Conservation (phyloP, 2,329 filamentous ascomycete genomes). For the Epichloe baconii region DNA sequence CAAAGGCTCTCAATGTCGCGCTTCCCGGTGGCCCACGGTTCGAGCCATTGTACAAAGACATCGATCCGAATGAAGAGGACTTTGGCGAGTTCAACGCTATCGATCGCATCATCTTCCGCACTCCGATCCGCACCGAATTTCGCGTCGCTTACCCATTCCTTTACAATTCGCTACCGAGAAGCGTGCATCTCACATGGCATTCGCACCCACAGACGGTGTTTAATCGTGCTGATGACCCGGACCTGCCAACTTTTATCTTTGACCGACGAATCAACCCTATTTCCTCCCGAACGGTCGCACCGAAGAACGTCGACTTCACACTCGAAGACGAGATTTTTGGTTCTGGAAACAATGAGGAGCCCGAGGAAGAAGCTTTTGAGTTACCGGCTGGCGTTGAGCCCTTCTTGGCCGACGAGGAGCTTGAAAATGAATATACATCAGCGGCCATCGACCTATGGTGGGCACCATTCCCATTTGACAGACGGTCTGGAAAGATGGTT, state of each 20-base stretch:
- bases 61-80: slow-evolving; percentile 96
- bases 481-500: slow-evolving; percentile 89
- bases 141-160: slow-evolving; percentile 88
- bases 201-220: slow-evolving; percentile 90
- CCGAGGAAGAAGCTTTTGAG: slow-evolving; percentile 72
- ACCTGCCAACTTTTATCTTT: slow-evolving; percentile 92
- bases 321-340: slow-evolving; percentile 95
- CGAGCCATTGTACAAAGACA: slow-evolving; percentile 94
- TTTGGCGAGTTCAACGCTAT: slow-evolving; percentile 99
- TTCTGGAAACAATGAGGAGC: slow-evolving; percentile 55
- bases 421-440: slow-evolving; percentile 80
- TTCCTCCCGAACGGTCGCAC: slow-evolving; percentile 82
- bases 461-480: slow-evolving; percentile 93
- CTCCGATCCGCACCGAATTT: slow-evolving; percentile 89
- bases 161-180: slow-evolving; percentile 91
- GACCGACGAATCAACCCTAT: slow-evolving; percentile 97
- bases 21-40: slow-evolving; percentile 96
- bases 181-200: slow-evolving; percentile 87
- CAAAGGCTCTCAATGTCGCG: slow-evolving; percentile 92
- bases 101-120: slow-evolving; percentile 95
- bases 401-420: slow-evolving; percentile 77
- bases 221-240: slow-evolving; percentile 72
- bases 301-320: slow-evolving; percentile 83
- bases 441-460: slow-evolving; percentile 93
- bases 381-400: slow-evolving; percentile 70